These are phyloP conservation scores for Lactarius pseudohatsudake DNA, from an alignment of 768 basidiomycete genomes.

Conservation along the genomic window DNA sequence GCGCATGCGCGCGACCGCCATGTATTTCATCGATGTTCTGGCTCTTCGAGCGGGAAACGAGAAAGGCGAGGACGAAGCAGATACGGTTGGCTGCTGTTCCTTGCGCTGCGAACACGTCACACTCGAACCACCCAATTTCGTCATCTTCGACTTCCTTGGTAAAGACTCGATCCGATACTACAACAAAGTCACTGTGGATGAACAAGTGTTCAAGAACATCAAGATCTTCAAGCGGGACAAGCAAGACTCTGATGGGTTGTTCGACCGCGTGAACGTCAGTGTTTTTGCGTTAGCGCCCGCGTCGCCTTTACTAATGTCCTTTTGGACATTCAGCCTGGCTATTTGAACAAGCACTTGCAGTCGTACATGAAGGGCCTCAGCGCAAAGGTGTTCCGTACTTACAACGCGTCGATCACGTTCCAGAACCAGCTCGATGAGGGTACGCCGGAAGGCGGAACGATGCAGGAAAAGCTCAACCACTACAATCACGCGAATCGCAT, in stretches of 20 bases:
- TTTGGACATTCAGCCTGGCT: constrained; percentile 57
- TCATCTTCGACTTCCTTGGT: constrained; percentile 96
- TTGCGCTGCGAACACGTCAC: constrained; percentile 97
- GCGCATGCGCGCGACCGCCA: constrained; percentile 95
- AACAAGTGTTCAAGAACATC: constrained; percentile 97
- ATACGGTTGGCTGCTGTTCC: constrained; percentile 98
- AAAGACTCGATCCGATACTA: constrained; percentile 99
- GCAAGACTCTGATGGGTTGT: constrained; percentile 81
- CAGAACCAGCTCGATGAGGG: constrained; percentile 83
- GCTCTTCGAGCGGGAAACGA: constrained; percentile 99
- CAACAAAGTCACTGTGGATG: constrained; percentile 84
- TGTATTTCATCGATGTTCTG: constrained; percentile 97
- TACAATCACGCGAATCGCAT: constrained; percentile 97
- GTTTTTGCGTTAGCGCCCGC: background rate
- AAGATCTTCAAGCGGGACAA: constrained; percentile 96
- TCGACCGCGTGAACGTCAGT: constrained; percentile 92
- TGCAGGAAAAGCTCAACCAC: constrained; percentile 95
- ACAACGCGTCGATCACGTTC: constrained; percentile 96
- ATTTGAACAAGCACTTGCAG: constrained; percentile 88
- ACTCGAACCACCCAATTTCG: constrained; percentile 78
- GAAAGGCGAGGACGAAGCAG: constrained; percentile 99
- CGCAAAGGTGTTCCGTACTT: constrained; percentile 99
- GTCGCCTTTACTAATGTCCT: background rate
- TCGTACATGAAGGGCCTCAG: constrained; percentile 97
- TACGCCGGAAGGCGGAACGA: constrained; percentile 63